Conservation (phyloP, 176 grass and related monocot species). For the Eragrostis curvula region DNA sequence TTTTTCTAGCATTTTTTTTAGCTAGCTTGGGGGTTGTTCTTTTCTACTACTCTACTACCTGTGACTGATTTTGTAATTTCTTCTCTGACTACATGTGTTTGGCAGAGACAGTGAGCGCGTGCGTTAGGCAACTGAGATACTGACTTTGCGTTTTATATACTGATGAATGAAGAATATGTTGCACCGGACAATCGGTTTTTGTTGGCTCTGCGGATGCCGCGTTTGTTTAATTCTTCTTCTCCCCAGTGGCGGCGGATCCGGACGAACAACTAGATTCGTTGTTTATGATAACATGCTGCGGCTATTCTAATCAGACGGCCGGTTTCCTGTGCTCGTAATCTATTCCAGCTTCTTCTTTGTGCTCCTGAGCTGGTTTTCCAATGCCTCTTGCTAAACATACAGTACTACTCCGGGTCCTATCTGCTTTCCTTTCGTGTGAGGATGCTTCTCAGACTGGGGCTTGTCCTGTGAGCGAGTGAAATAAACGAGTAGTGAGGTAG, state of each 20-base stretch:
- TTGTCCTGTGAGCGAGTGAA: not conserved
- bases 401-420: not conserved
- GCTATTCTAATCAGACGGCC: not conserved
- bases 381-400: not conserved
- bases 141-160: constrained; percentile 24
- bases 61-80: not conserved
- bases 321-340: not conserved
- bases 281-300: not conserved
- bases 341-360: not conserved
- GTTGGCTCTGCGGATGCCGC: not conserved
- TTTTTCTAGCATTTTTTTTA: not conserved
- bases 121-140: constrained; percentile 21
- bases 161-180: constrained; percentile 9
- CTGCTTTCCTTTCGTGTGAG: not conserved
- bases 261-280: not conserved
- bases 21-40: not conserved
- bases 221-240: not conserved
- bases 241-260: not conserved
- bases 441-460: constrained; percentile 9
- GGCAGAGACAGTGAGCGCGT: not conserved
- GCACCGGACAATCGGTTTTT: not conserved
- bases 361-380: constrained; percentile 29
- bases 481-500: not conserved
- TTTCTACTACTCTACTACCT: not conserved
- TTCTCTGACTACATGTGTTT: constrained; percentile 8